These are phyloP conservation scores for Akanthomyces muscarius DNA, from an alignment of 2,329 filamentous ascomycete genomes.

Conservation along the genomic window DNA sequence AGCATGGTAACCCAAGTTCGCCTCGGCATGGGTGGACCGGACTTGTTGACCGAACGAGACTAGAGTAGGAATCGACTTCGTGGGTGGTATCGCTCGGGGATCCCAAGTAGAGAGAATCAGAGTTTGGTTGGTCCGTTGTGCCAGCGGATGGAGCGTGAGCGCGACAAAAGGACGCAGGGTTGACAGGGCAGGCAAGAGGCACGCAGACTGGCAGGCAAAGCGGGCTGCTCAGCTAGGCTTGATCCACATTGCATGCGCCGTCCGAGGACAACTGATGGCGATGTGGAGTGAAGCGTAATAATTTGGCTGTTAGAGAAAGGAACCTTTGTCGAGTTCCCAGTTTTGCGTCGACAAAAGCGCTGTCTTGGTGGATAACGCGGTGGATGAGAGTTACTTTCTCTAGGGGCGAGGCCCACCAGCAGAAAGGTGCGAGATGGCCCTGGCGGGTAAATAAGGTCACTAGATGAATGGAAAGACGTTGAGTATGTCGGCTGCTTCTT, in stretches of 20 bases:
- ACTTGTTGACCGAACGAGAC: neutral
- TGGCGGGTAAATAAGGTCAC: no score
- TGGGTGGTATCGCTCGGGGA: neutral
- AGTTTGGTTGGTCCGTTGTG: neutral
- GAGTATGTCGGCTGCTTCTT: neutral
- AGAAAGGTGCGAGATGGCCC: neutral
- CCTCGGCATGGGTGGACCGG: neutral
- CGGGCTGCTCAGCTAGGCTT: neutral
- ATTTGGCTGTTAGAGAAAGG: neutral
- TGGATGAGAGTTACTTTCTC: neutral
- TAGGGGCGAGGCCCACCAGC: neutral
- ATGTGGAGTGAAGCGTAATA: neutral
- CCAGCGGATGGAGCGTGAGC: neutral
- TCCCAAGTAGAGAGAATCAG: neutral
- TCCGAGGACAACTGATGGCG: neutral
- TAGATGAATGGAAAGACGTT: no score
- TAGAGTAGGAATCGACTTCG: neutral
- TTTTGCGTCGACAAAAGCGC: neutral
- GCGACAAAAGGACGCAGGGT: neutral
- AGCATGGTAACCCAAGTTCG: neutral
- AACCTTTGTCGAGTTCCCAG: slow-evolving; percentile 2
- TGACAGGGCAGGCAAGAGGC: no score
- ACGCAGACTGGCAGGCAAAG: neutral
- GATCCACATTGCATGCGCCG: neutral
- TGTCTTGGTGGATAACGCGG: neutral